Evolutionary conservation across 1,139 yeast genomes (phyloP).

Genomic region (Pichia sp.): DNA sequence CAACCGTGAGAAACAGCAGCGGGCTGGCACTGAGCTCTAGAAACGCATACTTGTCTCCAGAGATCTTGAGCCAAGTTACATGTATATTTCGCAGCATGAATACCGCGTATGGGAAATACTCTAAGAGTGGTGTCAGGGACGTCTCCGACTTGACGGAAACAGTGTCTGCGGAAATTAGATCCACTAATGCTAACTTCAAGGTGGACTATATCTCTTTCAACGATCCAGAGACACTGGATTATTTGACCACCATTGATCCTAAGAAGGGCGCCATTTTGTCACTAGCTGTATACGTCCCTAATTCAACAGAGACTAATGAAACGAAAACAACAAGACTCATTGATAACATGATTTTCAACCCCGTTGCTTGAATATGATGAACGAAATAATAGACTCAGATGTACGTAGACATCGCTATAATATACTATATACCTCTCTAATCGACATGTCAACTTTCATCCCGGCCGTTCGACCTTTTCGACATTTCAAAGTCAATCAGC

Average conservation of each 20-base stretch:
- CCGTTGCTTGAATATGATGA: not conserved
- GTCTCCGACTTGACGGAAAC: conserved; percentile 29
- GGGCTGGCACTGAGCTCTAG: conserved; percentile 92
- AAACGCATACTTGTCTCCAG: conserved; percentile 65
- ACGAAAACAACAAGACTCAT: conserved; percentile 42
- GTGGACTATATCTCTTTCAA: conserved; percentile 81
- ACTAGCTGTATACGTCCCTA: conserved; percentile 65
- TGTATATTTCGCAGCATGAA: conserved; percentile 58
- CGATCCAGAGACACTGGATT: conserved; percentile 58
- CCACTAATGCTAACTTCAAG: conserved; percentile 36
- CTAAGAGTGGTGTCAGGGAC: conserved; percentile 27
- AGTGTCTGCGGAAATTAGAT: conserved; percentile 26
- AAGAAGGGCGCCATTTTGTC: conserved; percentile 58
- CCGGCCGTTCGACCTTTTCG: too few species aligned
- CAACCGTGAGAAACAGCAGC: conserved; percentile 63
- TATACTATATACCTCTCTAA: not conserved
- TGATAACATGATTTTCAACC: conserved; percentile 47
- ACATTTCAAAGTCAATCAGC: conserved; percentile 15
- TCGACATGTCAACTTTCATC: not conserved
- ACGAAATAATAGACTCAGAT: not conserved
- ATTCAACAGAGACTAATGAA: conserved; percentile 38
- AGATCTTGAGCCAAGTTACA: conserved; percentile 47
- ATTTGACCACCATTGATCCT: conserved; percentile 43
- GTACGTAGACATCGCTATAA: not conserved
- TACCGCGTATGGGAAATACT: conserved; percentile 29